Evolutionary conservation across 2,329 filamentous ascomycete genomes (phyloP).

Genomic region (Blastomyces percursus): DNA sequence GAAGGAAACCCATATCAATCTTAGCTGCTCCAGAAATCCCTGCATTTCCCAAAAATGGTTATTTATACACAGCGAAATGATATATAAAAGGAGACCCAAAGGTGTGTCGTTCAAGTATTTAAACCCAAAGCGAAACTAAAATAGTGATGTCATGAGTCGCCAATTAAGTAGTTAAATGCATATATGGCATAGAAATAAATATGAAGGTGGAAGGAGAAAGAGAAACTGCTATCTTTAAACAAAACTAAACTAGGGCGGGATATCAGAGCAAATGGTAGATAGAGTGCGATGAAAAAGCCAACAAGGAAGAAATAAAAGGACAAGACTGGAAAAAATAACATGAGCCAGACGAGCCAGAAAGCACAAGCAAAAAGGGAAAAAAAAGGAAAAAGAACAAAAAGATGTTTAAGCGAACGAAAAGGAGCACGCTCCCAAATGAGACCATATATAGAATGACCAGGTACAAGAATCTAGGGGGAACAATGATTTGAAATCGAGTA

Average conservation of each 20-base stretch:
- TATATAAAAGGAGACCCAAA: neutral
- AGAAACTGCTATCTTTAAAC: neutral
- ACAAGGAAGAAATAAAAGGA: neutral
- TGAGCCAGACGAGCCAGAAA: neutral
- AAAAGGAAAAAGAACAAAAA: neutral
- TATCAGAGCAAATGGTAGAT: neutral
- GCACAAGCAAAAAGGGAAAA: neutral
- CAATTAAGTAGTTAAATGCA: conserved; percentile 1
- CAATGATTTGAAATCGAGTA: neutral
- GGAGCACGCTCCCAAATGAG: neutral
- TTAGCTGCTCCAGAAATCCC: neutral
- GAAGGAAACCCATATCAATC: neutral
- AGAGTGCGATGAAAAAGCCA: neutral
- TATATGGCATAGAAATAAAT: neutral
- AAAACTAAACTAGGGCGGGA: neutral
- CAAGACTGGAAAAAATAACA: neutral
- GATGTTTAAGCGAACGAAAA: neutral
- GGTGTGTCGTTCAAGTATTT: neutral
- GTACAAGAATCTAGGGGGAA: neutral
- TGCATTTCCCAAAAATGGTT: neutral
- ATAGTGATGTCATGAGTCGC: neutral
- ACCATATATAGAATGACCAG: neutral
- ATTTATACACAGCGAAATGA: neutral
- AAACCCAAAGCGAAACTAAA: neutral
- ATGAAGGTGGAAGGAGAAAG: neutral